A percentile compares a stretch with the other conserved stretches of the same genome.
These are phyloP conservation scores for Drosera spatulata DNA, from an alignment of 179 eudicot species.

Conservation along the genomic window DNA sequence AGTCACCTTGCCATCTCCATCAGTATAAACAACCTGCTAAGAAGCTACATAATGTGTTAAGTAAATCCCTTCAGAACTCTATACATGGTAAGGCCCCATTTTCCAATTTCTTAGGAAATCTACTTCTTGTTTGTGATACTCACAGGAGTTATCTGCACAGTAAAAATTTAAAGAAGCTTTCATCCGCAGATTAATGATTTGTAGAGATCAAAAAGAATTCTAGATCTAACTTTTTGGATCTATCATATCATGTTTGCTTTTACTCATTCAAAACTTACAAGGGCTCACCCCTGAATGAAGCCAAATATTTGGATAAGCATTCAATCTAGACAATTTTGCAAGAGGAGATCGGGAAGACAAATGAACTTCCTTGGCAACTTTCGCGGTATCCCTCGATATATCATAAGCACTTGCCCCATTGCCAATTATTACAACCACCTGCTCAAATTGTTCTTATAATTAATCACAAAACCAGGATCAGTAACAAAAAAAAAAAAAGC, in stretches of 20 bases:
- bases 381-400: slow-evolving; percentile 43
- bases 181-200: too few species aligned
- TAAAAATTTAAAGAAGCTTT: not conserved
- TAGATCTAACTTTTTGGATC: too few species aligned
- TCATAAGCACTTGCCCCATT: slow-evolving; percentile 51
- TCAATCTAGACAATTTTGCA: slow-evolving; percentile 13
- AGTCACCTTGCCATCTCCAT: slow-evolving; percentile 23
- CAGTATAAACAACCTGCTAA: slow-evolving; percentile 18
- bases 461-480: too few species aligned
- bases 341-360: slow-evolving; percentile 37
- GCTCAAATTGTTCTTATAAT: slow-evolving; percentile 1
- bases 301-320: slow-evolving; percentile 22
- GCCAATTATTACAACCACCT: slow-evolving; percentile 65
- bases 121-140: too few species aligned
- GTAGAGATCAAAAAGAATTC: too few species aligned
- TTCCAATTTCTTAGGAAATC: too few species aligned
- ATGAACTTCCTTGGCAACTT: slow-evolving; percentile 57
- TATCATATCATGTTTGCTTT: too few species aligned
- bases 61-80: not conserved
- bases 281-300: slow-evolving; percentile 24
- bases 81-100: too few species aligned
- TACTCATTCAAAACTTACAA: too few species aligned
- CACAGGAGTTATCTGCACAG: not conserved
- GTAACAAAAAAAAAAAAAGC: too few species aligned
- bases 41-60: not conserved